A percentile compares a stretch with the other conserved stretches of the same genome.
Evolutionary conservation across 2,329 filamentous ascomycete species (phyloP).

Genomic region (Fusarium annulatum): DNA sequence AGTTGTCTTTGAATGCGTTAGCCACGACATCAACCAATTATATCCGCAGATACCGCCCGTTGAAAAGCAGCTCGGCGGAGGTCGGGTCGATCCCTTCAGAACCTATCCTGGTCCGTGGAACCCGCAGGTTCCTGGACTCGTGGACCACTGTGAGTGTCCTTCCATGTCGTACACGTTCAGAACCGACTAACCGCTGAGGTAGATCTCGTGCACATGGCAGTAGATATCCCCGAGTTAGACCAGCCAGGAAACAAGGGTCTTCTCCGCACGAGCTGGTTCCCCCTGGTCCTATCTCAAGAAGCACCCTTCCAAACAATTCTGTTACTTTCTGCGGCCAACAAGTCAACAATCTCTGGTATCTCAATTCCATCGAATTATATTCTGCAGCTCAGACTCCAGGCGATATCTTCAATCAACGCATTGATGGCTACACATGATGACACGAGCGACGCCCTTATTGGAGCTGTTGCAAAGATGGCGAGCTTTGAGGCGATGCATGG

Average conservation of each 20-base stretch:
- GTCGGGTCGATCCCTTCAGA: not conserved
- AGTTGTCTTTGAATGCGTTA: not conserved
- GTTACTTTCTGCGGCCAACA: not conserved
- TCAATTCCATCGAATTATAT: fast-evolving
- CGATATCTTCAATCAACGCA: fast-evolving
- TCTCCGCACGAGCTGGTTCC: not conserved
- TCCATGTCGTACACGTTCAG: fast-evolving
- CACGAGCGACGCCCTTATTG: not conserved
- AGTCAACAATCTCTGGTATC: fast-evolving
- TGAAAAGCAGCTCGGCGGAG: not conserved
- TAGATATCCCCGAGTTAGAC: not conserved
- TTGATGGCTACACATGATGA: not conserved
- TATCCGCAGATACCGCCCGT: fast-evolving
- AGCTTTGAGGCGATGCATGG: not conserved
- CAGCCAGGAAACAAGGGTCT: not conserved
- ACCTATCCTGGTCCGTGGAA: not conserved
- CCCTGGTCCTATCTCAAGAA: fast-evolving
- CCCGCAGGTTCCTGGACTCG: fast-evolving
- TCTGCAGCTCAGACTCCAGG: not conserved
- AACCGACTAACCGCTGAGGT: not conserved
- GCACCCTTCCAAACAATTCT: not conserved
- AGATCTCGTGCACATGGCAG: not conserved
- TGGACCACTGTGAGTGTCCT: not conserved
- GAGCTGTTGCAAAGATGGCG: not conserved
- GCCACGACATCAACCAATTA: not conserved